Evolutionary conservation across 495 filamentous ascomycete genomes (phyloP).

Genomic region (Acidiella bohemica): DNA sequence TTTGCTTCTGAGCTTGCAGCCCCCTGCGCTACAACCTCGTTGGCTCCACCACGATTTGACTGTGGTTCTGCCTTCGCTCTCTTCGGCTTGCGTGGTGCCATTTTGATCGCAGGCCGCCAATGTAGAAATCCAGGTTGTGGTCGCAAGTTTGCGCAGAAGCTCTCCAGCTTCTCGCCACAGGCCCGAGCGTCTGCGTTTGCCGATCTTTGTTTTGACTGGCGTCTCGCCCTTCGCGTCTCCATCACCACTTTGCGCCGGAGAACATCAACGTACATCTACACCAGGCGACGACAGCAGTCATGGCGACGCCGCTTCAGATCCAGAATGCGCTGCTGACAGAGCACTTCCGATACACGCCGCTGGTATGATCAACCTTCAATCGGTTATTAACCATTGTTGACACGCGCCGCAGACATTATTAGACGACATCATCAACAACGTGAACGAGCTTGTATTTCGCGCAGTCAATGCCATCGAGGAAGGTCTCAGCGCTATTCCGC

Average conservation of each 20-base stretch:
- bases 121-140: neutral
- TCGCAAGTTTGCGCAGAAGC: too few species aligned
- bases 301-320: conserved; percentile 35
- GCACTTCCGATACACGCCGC: conserved; percentile 86
- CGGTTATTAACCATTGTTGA: conserved; percentile 8
- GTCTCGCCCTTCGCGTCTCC: neutral
- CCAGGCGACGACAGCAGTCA: conserved; percentile 17
- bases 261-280: neutral
- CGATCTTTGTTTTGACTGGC: conserved; percentile 1
- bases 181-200: neutral
- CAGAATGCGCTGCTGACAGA: conserved; percentile 77
- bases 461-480: conserved; percentile 73
- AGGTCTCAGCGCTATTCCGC: conserved; percentile 57
- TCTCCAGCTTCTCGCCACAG: neutral
- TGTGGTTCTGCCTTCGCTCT: too few species aligned
- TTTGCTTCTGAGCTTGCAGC: too few species aligned
- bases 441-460: conserved; percentile 79
- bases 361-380: conserved; percentile 43
- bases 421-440: conserved; percentile 93
- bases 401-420: conserved; percentile 54
- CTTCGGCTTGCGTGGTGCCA: neutral
- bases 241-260: neutral
- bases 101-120: too few species aligned
- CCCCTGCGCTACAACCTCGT: too few species aligned
- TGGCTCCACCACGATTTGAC: too few species aligned